Evolutionary conservation across 495 filamentous ascomycete species (phyloP), one percentile per base, ranked within the genome.

Genomic region (Penicillium samsonianum): DNA sequence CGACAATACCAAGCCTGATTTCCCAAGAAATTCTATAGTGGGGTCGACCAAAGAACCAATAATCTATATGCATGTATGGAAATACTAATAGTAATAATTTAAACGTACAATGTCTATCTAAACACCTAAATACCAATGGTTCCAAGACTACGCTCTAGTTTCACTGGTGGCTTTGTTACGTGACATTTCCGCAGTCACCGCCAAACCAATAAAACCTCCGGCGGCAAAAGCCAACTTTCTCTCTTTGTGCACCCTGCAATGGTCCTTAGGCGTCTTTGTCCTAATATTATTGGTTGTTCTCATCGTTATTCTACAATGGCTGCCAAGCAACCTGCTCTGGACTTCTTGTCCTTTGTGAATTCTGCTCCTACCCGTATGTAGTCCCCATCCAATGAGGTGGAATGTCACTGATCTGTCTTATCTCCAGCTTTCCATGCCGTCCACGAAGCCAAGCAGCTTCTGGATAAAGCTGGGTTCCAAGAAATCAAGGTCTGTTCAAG

Each of bases 261-360:
- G 38, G 37, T 50, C 55, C 50, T 51, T 37, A 58, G 45, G n/a
- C 54, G 53, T 16, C 31, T 46, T 55, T 38, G 35, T 40, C 55
- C 60, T 50, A 30, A 60, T n/a, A 37, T 56, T 57, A 33, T 41
- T 46, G 31, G 42, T 16, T 17, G 22, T 42, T 42, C 58, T 41
- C 48, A 53, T 14, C 51, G 52, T 22, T 72, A 59, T 59, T 69
- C 64, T 46, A 77, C 63, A 52, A 88, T 90, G 85, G 78, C 84
- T 42, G 80, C 82, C 38, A 75, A 85, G 50, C 76, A 80, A 65
- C 75, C 81, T 56, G 92, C 90, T 50, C 75, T 89, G 74, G 90
- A 92, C 72, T 96, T 98, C 67, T 72, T 97, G 64, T 88, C 89
- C 69, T 98, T 96, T 78, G 86, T 98, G 69, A 94, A 97, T 74